Percentiles rank a stretch among this genome's conserved stretches.
These are phyloP conservation scores for Wallacemonas rigidus DNA, from an alignment of 208 protist species.

Conservation along the genomic window DNA sequence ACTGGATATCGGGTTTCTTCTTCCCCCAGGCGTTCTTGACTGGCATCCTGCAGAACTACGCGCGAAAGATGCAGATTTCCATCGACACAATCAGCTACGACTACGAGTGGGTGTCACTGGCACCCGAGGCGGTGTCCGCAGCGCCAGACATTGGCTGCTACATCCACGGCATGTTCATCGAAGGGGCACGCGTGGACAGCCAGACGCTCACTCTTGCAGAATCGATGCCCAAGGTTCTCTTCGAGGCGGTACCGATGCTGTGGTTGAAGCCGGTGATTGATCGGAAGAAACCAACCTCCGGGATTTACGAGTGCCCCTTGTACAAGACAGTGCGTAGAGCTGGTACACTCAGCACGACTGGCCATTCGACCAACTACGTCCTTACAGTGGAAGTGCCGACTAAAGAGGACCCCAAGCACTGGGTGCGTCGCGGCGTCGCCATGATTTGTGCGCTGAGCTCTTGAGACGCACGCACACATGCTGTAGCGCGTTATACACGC, in stretches of 20 bases:
- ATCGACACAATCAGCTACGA: conserved; percentile 96
- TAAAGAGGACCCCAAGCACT: conserved; percentile 86
- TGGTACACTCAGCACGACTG: conserved; percentile 96
- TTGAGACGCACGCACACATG: conserved; percentile 22
- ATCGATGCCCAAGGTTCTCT: conserved; percentile 94
- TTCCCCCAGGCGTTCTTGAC: conserved; percentile 97
- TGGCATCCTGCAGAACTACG: conserved; percentile 95
- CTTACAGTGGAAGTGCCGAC: conserved; percentile 95
- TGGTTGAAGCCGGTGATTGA: conserved; percentile 91
- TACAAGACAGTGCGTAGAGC: conserved; percentile 97
- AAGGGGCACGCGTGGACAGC: conserved; percentile 88
- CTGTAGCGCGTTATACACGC: too few species aligned
- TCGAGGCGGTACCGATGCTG: conserved; percentile 91
- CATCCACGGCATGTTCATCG: conserved; percentile 95
- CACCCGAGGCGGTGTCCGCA: conserved; percentile 45
- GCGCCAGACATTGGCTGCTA: conserved; percentile 89
- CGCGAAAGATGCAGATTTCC: conserved; percentile 90
- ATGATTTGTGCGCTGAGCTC: conserved; percentile 82
- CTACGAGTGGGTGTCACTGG: conserved; percentile 78
- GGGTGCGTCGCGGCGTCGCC: conserved; percentile 95
- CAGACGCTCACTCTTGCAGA: conserved; percentile 76
- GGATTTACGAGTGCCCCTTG: conserved; percentile 82
- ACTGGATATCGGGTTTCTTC: conserved; percentile 98
- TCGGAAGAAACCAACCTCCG: conserved; percentile 56
- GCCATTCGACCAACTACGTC: conserved; percentile 98